phyloP scores from a whole-genome alignment of 345 rosid species.

The Lumnitzera littorea region DNA sequence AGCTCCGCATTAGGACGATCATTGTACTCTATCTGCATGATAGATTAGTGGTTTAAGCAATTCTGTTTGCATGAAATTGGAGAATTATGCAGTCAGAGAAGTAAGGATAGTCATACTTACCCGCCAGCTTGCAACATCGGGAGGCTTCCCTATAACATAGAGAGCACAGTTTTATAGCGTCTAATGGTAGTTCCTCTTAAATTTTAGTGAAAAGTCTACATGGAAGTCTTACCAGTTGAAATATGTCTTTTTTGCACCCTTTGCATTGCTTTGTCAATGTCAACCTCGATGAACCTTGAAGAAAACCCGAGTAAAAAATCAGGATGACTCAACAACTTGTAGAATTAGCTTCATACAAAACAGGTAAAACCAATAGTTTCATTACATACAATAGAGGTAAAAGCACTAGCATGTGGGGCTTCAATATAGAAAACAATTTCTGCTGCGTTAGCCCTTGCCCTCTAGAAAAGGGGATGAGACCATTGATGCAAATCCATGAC shows the following conservation, averaged over 20 bases:
- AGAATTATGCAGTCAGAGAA: not conserved
- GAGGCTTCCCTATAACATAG: constrained; percentile 57
- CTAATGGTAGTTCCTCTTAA: too few species aligned
- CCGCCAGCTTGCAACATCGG: constrained; percentile 76
- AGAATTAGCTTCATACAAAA: not conserved
- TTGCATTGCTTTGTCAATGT: constrained; percentile 66
- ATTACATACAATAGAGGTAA: too few species aligned
- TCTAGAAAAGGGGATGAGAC: too few species aligned
- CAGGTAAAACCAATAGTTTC: too few species aligned
- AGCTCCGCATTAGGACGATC: constrained; percentile 85
- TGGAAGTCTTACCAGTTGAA: constrained; percentile 45
- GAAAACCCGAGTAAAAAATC: constrained; percentile 4
- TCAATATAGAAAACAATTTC: too few species aligned
- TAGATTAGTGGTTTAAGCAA: not conserved
- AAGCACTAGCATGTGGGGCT: too few species aligned
- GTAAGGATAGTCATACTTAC: constrained; percentile 28
- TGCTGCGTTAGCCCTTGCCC: too few species aligned
- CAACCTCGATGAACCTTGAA: constrained; percentile 69
- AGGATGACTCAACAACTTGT: constrained; percentile 3
- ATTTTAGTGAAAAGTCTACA: not conserved
- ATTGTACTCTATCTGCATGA: constrained; percentile 67
- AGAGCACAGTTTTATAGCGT: not conserved
- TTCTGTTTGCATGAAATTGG: not conserved
- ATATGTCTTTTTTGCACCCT: constrained; percentile 73
- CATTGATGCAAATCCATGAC: too few species aligned